These are phyloP conservation scores for Talaromyces proteolyticus DNA, from an alignment of 495 filamentous ascomycete genomes.

Conservation along the genomic window DNA sequence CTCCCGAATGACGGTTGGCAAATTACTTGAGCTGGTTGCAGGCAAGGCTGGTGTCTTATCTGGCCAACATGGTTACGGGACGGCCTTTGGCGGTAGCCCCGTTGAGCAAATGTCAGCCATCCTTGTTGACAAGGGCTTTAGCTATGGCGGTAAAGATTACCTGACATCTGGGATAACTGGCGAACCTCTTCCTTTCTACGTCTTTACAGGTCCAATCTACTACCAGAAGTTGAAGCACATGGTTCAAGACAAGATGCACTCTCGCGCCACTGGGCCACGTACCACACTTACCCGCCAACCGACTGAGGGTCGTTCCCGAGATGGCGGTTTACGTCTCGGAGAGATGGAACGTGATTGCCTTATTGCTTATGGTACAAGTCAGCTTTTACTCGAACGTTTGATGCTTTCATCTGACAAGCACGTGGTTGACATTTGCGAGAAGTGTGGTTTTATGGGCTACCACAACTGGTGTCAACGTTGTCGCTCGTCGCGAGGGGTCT, in stretches of 20 bases:
- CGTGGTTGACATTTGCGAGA: conserved; percentile 86
- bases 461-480: conserved; percentile 90
- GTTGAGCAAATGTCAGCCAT: conserved; percentile 84
- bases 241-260: conserved; percentile 99
- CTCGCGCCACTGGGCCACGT: conserved; percentile 80
- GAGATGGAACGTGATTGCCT: conserved; percentile 99
- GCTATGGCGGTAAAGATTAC: conserved; percentile 93
- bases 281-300: conserved; percentile 93
- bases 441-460: conserved; percentile 91
- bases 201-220: conserved; percentile 98
- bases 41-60: conserved; percentile 88
- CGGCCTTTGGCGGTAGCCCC: conserved; percentile 89
- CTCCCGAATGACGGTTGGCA: conserved; percentile 98
- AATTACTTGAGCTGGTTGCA: conserved; percentile 91
- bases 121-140: conserved; percentile 83
- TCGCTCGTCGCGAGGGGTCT: conserved; percentile 70
- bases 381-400: conserved; percentile 86
- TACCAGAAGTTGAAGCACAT: conserved; percentile 99
- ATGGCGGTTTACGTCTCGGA: conserved; percentile 88
- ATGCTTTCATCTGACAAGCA: conserved; percentile 92
- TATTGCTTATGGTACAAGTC: conserved; percentile 90
- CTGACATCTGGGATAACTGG: conserved; percentile 94
- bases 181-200: conserved; percentile 87
- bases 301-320: conserved; percentile 88
- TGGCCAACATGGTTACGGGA: conserved; percentile 82